phyloP scores from a whole-genome alignment of 2,329 filamentous ascomycete species.

The Aspergillus flavus region DNA sequence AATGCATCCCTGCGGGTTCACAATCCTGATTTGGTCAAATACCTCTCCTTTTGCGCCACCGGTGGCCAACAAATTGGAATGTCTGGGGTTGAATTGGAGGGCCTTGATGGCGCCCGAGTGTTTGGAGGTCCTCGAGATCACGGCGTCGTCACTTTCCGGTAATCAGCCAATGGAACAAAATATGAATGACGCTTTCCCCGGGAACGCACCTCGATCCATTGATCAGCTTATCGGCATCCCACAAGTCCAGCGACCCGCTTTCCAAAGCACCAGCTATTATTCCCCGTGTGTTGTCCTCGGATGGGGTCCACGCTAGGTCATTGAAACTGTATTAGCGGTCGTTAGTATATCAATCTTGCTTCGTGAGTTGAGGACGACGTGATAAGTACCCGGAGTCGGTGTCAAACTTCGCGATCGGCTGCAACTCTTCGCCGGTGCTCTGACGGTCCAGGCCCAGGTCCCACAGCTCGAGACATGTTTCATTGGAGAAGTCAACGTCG shows the following conservation, averaged over 20 bases:
- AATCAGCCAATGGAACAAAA: slow-evolving; percentile 21
- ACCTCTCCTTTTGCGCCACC: slow-evolving; percentile 89
- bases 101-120: slow-evolving; percentile 92
- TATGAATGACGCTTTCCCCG: not conserved
- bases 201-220: slow-evolving; percentile 52
- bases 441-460: slow-evolving; percentile 81
- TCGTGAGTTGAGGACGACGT: not conserved
- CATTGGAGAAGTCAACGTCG: slow-evolving; percentile 95
- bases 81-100: slow-evolving; percentile 92
- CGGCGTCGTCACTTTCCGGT: slow-evolving; percentile 60
- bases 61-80: slow-evolving; percentile 87
- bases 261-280: slow-evolving; percentile 95
- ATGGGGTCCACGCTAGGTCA: slow-evolving; percentile 90
- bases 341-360: slow-evolving; percentile 25
- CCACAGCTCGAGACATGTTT: slow-evolving; percentile 96
- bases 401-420: slow-evolving; percentile 79
- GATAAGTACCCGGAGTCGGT: slow-evolving; percentile 80
- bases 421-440: slow-evolving; percentile 77
- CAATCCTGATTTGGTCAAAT: slow-evolving; percentile 7
- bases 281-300: slow-evolving; percentile 76
- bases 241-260: slow-evolving; percentile 89
- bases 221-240: slow-evolving; percentile 77
- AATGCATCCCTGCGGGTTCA: not conserved
- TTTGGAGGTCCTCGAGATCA: slow-evolving; percentile 83
- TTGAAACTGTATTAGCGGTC: slow-evolving; percentile 71